phyloP scores from a whole-genome alignment of 495 filamentous ascomycete genomes.

The Penicillium subrubescens region DNA sequence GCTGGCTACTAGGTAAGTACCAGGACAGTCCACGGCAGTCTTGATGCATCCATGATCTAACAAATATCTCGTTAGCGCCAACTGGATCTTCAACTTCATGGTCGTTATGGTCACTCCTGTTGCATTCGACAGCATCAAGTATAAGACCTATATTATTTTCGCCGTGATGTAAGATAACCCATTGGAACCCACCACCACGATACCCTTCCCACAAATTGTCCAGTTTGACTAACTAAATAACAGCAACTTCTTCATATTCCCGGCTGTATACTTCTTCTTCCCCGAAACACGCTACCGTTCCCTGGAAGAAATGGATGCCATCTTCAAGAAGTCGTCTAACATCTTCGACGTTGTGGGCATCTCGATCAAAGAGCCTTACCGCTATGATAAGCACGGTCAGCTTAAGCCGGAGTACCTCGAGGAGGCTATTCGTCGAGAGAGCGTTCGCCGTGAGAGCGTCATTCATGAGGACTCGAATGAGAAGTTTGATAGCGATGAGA shows the following conservation, averaged over 20 bases:
- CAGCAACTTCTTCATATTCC: constrained; percentile 31
- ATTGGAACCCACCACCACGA: not conserved
- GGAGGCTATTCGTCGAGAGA: constrained; percentile 20
- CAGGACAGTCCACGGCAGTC: no score
- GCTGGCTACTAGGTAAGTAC: constrained; percentile 16
- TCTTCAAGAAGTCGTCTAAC: constrained; percentile 63
- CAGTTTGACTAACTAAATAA: not conserved
- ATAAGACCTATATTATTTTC: constrained; percentile 73
- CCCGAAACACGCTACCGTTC: constrained; percentile 70
- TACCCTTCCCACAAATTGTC: not conserved
- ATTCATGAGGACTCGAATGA: constrained; percentile 18
- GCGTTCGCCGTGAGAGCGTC: constrained; percentile 5
- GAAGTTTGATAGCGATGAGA: constrained; percentile 40
- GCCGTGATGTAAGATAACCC: constrained; percentile 25
- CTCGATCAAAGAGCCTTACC: constrained; percentile 59
- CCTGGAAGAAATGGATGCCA: constrained; percentile 73
- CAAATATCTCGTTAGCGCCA: constrained; percentile 13
- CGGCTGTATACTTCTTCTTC: constrained; percentile 63
- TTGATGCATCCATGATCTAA: no score
- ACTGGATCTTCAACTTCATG: constrained; percentile 42
- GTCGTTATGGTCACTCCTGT: constrained; percentile 68
- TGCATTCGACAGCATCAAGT: constrained; percentile 62
- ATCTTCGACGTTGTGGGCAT: constrained; percentile 59
- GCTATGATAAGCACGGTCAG: constrained; percentile 72
- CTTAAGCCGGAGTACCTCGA: constrained; percentile 39